Evolutionary conservation across 2,329 filamentous ascomycete species (phyloP), one percentile per base, ranked within the genome.

Genomic region (Monilinia aucupariae): DNA sequence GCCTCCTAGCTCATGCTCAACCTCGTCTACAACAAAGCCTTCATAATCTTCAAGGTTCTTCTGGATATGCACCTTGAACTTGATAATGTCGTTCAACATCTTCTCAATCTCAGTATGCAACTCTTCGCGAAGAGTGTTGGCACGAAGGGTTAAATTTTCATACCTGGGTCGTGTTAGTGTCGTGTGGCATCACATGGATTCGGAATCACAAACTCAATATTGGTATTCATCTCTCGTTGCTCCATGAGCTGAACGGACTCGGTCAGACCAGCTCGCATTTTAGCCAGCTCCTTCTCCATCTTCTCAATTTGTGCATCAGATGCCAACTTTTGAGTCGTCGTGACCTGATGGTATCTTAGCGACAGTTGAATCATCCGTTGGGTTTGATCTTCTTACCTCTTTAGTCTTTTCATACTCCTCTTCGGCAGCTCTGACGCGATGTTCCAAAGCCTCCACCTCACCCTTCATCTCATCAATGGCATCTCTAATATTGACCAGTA

Each of bases 51-150:
- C 93, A 61, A 99, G 80, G 64, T 86, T 88, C 78, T 92, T 92
- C 76, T 99, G 94, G 59, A 99, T 82, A 73, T 97, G 92, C 68
- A 99, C 90, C 79, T 99, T 99, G 84, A 99, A 97, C 73, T 96
- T 92, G 79, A 97, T 96, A 66, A 97, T 89, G 74, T 97, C 92
- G 77, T 97, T 96, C 65, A 99, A 79, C 85, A 97, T 96, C 71
- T 87, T 88, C 78, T 97, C 94, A 71, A 97, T 91, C 75, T 97
- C 92, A 0, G 92, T 96, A 75, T 99, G 94, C n/a, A 99, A 81
- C 75, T 97, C 92, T 75, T 99, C 94, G n/a, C 94, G 86, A 30
- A 97, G 81, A 0, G 90, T 80, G 67, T 91, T 91, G 54, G 91
- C 91, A 39, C 86, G 85, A 61, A 96, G 84, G n/a, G 89, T 91